These are phyloP conservation scores for Ustilago vetiveriae DNA, from an alignment of 1,284 basidiomycete species.

Conservation along the genomic window DNA sequence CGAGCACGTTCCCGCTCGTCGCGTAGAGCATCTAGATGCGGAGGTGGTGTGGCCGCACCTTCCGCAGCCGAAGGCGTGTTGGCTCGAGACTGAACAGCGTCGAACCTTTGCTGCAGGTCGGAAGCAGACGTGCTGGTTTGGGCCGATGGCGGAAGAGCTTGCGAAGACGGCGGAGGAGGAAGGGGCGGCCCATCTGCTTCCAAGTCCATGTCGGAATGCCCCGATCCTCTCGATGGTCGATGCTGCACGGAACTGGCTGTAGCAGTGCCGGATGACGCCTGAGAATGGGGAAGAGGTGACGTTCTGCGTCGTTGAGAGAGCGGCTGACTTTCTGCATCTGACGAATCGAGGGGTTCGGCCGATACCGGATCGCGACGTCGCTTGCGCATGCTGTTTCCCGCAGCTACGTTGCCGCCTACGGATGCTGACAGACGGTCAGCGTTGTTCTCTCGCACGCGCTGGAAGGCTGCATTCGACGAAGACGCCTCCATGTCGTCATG, in stretches of 20 bases:
- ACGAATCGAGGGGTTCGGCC: not conserved
- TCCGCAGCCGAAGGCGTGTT: slow-evolving; percentile 6
- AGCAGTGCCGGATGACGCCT: not conserved
- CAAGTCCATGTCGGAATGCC: slow-evolving; percentile 12
- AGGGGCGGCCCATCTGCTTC: slow-evolving; percentile 2
- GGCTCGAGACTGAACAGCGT: slow-evolving; percentile 3
- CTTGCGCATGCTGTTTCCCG: slow-evolving; percentile 2
- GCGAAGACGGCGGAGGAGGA: not conserved
- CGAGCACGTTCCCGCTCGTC: slow-evolving; percentile 45
- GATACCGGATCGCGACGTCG: slow-evolving; percentile 16
- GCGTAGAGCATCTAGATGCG: slow-evolving; percentile 29
- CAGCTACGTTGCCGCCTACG: not conserved
- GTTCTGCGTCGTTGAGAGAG: slow-evolving; percentile 17
- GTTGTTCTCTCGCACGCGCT: not conserved
- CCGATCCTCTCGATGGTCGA: not conserved
- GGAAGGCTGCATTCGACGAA: slow-evolving; percentile 1
- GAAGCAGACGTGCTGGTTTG: not conserved
- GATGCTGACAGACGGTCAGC: not conserved
- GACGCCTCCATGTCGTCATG: not conserved
- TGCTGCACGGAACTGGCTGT: no score
- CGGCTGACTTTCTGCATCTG: not conserved
- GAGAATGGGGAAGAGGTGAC: not conserved
- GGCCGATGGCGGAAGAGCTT: not conserved
- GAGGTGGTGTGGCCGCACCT: slow-evolving; percentile 35
- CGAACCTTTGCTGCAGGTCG: slow-evolving; percentile 10